Conservation (phyloP, 2,329 filamentous ascomycete species). For the Fusarium lyarnte region DNA sequence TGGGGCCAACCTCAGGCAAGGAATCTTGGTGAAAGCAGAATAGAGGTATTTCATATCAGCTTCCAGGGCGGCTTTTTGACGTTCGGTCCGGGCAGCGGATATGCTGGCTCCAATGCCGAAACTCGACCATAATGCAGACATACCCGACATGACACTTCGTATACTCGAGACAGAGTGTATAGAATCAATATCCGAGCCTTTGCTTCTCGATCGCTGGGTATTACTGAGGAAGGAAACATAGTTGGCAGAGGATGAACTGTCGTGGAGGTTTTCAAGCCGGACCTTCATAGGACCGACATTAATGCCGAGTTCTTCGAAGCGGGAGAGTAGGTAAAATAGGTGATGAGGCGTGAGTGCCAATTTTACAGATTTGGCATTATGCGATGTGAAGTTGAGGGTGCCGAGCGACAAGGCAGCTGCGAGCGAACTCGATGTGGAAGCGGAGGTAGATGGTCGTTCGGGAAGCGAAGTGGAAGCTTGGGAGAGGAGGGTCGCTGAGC, state of each 20-base stretch:
- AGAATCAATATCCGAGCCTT: conserved; percentile 84
- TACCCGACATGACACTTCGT: conserved; percentile 95
- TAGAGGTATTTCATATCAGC: conserved; percentile 95
- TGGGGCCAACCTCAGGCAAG: conserved; percentile 87
- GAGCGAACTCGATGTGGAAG: conserved; percentile 77
- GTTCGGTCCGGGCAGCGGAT: conserved; percentile 83
- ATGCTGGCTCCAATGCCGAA: conserved; percentile 85
- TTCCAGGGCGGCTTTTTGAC: conserved; percentile 85
- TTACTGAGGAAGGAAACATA: conserved; percentile 96
- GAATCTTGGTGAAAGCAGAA: conserved; percentile 98
- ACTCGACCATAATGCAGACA: conserved; percentile 92
- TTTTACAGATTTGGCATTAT: conserved; percentile 87
- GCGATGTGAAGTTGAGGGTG: conserved; percentile 83
- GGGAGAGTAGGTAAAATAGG: conserved; percentile 93
- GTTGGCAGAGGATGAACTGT: conserved; percentile 84
- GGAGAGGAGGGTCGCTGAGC: conserved; percentile 64
- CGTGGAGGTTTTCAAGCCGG: conserved; percentile 91
- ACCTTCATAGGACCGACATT: conserved; percentile 96
- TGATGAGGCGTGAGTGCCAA: conserved; percentile 94
- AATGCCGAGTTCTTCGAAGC: conserved; percentile 92
- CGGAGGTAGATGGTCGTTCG: conserved; percentile 70
- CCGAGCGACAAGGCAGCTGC: conserved; percentile 89
- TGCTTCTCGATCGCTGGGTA: conserved; percentile 78
- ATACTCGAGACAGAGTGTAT: conserved; percentile 97
- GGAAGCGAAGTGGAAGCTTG: conserved; percentile 64